Conservation (phyloP, 495 filamentous ascomycete species). For the Tuber aestivum region DNA sequence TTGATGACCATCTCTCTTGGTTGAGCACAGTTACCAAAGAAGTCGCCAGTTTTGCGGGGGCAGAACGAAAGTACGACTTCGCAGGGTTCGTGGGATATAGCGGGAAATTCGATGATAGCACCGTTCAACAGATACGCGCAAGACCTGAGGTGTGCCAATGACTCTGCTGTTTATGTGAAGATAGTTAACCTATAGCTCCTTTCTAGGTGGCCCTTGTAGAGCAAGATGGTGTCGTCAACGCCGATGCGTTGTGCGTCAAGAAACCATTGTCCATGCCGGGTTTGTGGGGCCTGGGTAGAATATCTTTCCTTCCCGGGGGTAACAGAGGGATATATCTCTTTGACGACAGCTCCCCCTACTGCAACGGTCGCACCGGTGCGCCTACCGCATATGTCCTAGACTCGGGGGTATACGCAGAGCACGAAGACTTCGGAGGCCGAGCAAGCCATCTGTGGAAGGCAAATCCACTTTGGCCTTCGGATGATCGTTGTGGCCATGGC, state of each 20-base stretch:
- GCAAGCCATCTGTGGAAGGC: slow-evolving; percentile 13
- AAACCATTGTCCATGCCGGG: slow-evolving; percentile 1
- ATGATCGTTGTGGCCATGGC: slow-evolving; percentile 51
- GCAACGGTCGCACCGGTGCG: neutral
- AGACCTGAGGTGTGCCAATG: slow-evolving; percentile 14
- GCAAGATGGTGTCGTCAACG: slow-evolving; percentile 10
- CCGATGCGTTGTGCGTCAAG: neutral
- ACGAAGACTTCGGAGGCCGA: slow-evolving; percentile 21
- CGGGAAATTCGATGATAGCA: slow-evolving; percentile 14
- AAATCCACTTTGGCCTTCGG: neutral
- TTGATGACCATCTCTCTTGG: slow-evolving; percentile 17
- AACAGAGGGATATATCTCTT: slow-evolving; percentile 12
- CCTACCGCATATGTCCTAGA: slow-evolving; percentile 26
- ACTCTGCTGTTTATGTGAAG: neutral
- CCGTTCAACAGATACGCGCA: slow-evolving; percentile 12
- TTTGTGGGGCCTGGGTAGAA: slow-evolving; percentile 22
- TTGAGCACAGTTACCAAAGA: slow-evolving; percentile 7
- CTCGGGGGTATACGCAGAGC: slow-evolving; percentile 16
- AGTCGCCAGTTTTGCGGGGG: slow-evolving; percentile 5
- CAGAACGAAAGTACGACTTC: slow-evolving; percentile 23
- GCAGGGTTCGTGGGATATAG: slow-evolving; percentile 23
- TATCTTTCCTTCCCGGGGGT: slow-evolving; percentile 8
- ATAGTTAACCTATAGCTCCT: neutral
- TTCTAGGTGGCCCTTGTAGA: slow-evolving; percentile 18
- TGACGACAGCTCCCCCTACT: neutral